phyloP scores from a whole-genome alignment of 2,329 filamentous ascomycete species.

The Cercospora sojina region DNA sequence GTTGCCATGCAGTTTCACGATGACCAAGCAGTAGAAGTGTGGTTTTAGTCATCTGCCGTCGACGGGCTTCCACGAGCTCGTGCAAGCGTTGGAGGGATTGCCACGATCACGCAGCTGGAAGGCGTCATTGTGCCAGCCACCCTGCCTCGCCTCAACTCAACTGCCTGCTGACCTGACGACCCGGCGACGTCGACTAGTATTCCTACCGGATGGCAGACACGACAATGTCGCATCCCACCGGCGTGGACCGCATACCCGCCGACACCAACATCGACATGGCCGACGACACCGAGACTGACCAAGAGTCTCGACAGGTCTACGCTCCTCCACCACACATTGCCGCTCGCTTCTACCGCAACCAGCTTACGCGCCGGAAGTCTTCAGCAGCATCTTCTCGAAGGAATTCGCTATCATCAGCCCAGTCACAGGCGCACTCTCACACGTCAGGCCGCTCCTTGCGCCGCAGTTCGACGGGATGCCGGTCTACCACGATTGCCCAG shows the following conservation, averaged over 20 bases:
- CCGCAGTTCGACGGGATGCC: constrained; percentile 43
- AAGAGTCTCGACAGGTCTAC: constrained; percentile 41
- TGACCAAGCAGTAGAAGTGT: neutral
- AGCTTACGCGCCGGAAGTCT: constrained; percentile 66
- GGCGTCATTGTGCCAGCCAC: constrained; percentile 7
- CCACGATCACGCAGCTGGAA: constrained; percentile 5
- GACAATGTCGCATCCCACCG: constrained; percentile 13
- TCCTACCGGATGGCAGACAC: constrained; percentile 9
- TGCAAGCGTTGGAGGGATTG: constrained; percentile 12
- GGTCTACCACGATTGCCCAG: constrained; percentile 76
- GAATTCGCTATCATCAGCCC: constrained; percentile 74
- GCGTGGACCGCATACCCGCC: neutral
- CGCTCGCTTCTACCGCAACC: constrained; percentile 67
- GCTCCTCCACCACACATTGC: constrained; percentile 74
- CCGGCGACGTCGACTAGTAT: neutral
- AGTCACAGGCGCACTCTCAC: constrained; percentile 62
- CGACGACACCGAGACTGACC: constrained; percentile 22
- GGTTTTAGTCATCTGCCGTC: constrained; percentile 8
- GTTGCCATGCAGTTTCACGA: neutral
- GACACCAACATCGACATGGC: constrained; percentile 12
- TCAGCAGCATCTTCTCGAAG: constrained; percentile 76
- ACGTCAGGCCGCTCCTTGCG: constrained; percentile 61
- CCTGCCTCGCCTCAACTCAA: neutral
- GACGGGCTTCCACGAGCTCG: constrained; percentile 13
- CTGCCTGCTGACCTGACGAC: constrained; percentile 3